Percentiles rank a stretch among this genome's conserved stretches.
Evolutionary conservation across 768 basidiomycete species (phyloP).

Genomic region (Xerocomellus chrysenteron): DNA sequence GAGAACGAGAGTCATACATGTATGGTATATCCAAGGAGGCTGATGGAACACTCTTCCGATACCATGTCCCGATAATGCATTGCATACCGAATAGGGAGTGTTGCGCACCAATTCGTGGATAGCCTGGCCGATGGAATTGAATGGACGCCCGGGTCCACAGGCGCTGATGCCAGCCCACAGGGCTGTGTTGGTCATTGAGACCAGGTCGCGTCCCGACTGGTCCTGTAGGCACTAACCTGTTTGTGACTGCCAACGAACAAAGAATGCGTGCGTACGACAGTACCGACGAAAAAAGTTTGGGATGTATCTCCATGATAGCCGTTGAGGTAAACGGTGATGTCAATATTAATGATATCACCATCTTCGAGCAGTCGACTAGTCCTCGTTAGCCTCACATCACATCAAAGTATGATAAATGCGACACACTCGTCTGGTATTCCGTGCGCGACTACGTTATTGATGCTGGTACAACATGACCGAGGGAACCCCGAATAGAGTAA

Average conservation of each 20-base stretch:
- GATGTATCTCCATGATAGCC: conserved; percentile 93
- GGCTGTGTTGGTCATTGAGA: conserved; percentile 60
- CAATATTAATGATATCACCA: conserved; percentile 87
- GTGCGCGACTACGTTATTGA: conserved; percentile 86
- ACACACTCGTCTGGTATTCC: conserved; percentile 89
- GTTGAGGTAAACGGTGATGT: conserved; percentile 80
- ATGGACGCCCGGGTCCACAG: conserved; percentile 72
- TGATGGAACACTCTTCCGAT: conserved; percentile 82
- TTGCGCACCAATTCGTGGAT: conserved; percentile 53
- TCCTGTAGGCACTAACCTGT: conserved; percentile 48
- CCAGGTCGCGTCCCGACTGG: conserved; percentile 61
- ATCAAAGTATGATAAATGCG: not conserved
- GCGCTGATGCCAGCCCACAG: conserved; percentile 66
- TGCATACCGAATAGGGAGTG: conserved; percentile 56
- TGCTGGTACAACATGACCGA: conserved; percentile 57
- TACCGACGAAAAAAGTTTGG: conserved; percentile 75
- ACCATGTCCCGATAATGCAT: conserved; percentile 81
- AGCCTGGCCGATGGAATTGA: conserved; percentile 66
- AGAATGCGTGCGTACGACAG: conserved; percentile 51
- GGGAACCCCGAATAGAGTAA: conserved; percentile 63
- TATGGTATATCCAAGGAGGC: conserved; percentile 81
- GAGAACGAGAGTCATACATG: conserved; percentile 42
- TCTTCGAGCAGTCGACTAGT: conserved; percentile 73
- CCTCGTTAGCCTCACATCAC: not conserved
- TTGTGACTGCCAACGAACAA: not conserved